phyloP scores from a whole-genome alignment of 352 stramenopile species.

The Sclerospora graminicola region DNA sequence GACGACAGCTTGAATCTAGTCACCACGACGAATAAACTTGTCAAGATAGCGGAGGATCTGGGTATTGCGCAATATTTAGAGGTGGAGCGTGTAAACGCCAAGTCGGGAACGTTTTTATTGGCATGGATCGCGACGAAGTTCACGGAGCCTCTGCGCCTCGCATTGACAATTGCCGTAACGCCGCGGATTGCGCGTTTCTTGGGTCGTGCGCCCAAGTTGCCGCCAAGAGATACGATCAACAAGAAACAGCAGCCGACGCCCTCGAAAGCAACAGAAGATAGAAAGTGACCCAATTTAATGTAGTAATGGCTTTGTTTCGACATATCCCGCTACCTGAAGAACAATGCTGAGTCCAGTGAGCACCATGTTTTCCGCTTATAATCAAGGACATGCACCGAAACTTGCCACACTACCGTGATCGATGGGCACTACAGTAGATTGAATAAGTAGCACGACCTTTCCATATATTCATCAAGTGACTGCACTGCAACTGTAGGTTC shows the following conservation, averaged over 20 bases:
- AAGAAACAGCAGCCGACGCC: slow-evolving; percentile 9
- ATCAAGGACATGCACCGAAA: no score
- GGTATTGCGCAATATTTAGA: slow-evolving; percentile 76
- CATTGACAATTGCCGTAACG: slow-evolving; percentile 68
- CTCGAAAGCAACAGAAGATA: slow-evolving; percentile 3
- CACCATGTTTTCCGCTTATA: no score
- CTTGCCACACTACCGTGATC: no score
- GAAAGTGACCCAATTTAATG: slow-evolving; percentile 2
- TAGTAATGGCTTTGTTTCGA: no score
- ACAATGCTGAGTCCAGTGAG: no score
- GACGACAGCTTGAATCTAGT: slow-evolving; percentile 66
- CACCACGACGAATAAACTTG: slow-evolving; percentile 70
- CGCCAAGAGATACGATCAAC: slow-evolving; percentile 23
- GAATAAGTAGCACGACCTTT: no score
- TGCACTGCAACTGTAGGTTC: no score
- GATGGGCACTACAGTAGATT: no score
- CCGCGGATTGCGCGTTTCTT: slow-evolving; percentile 67
- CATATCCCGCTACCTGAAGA: no score
- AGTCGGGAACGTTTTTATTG: slow-evolving; percentile 72
- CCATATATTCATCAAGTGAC: no score
- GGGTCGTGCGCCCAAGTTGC: slow-evolving; percentile 49
- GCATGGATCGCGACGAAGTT: slow-evolving; percentile 85
- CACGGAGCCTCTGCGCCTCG: slow-evolving; percentile 71
- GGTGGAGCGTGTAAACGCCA: slow-evolving; percentile 67
- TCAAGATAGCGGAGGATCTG: slow-evolving; percentile 56